These are phyloP conservation scores for Pseudonectria foliicola DNA, from an alignment of 2,329 filamentous ascomycete genomes.

Conservation along the genomic window DNA sequence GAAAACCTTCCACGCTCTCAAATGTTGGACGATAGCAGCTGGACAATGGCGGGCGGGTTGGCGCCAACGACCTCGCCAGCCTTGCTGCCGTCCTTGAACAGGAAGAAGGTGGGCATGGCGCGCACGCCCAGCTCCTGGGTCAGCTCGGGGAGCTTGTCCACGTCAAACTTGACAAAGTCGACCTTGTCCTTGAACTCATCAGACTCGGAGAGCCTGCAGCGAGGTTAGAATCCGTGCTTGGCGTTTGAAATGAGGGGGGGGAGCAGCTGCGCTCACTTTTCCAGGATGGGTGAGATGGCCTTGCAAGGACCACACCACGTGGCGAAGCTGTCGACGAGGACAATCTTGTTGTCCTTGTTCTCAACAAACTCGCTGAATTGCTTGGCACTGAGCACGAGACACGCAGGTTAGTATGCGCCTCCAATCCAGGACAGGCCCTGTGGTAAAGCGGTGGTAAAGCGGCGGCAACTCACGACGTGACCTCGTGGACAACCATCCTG, in stretches of 20 bases:
- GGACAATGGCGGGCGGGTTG: slow-evolving; percentile 45
- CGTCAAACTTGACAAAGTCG: slow-evolving; percentile 84
- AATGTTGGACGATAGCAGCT: slow-evolving; percentile 3
- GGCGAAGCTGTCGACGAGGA: slow-evolving; percentile 62
- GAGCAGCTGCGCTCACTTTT: slow-evolving; percentile 19
- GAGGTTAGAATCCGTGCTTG: background rate
- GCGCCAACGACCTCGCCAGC: slow-evolving; percentile 70
- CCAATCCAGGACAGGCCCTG: too few species aligned
- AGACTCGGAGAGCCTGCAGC: slow-evolving; percentile 18
- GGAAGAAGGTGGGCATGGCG: slow-evolving; percentile 86
- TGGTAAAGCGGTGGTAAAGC: background rate
- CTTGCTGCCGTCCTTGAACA: slow-evolving; percentile 77
- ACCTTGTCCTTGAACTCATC: slow-evolving; percentile 49
- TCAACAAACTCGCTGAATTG: slow-evolving; percentile 51
- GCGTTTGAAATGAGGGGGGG: too few species aligned
- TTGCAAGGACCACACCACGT: slow-evolving; percentile 93
- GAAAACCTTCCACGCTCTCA: background rate
- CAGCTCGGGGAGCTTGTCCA: slow-evolving; percentile 72
- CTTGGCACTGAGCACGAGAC: slow-evolving; percentile 39
- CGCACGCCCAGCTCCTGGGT: slow-evolving; percentile 71
- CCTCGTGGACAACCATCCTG: slow-evolving; percentile 39
- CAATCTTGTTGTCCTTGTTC: slow-evolving; percentile 42
- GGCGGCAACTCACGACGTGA: slow-evolving; percentile 27
- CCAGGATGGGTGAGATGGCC: slow-evolving; percentile 69
- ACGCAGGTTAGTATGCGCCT: slow-evolving; percentile 5